Conservation (phyloP, 1,139 yeast genomes). For the Candida sp. region DNA sequence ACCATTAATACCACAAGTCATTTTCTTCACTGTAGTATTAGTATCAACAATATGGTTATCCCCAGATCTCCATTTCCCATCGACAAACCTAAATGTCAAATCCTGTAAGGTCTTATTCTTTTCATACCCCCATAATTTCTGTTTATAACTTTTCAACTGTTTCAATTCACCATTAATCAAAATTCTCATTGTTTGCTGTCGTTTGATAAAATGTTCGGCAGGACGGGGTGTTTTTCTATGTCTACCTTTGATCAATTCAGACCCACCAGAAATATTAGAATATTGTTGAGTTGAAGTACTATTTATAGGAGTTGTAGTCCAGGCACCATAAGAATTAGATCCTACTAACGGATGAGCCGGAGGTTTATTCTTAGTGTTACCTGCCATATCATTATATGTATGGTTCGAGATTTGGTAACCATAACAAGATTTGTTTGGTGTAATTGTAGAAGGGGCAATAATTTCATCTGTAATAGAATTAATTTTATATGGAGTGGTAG, state of each 20-base stretch:
- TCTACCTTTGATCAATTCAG: constrained; percentile 60
- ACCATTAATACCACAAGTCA: constrained; percentile 22
- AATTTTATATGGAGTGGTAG: constrained; percentile 25
- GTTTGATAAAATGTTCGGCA: constrained; percentile 33
- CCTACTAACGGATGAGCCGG: constrained; percentile 33
- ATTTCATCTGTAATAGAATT: constrained; percentile 20
- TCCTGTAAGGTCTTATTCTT: constrained; percentile 60
- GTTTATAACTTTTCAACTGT: constrained; percentile 57
- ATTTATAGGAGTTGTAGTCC: constrained; percentile 13
- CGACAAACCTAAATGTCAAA: constrained; percentile 56
- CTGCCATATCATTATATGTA: constrained; percentile 28
- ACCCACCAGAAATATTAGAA: constrained; percentile 31
- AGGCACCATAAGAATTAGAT: constrained; percentile 30
- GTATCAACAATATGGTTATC: constrained; percentile 73
- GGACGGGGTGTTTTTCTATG: constrained; percentile 52
- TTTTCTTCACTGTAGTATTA: not conserved
- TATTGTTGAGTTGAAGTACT: constrained; percentile 14
- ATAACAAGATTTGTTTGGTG: constrained; percentile 12
- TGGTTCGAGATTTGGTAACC: constrained; percentile 36
- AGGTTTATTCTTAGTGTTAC: constrained; percentile 32
- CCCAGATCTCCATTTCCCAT: constrained; percentile 83
- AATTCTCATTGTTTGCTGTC: constrained; percentile 62
- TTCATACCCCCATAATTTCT: constrained; percentile 88
- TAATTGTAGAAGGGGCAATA: constrained; percentile 7
- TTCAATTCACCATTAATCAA: constrained; percentile 60